A percentile compares a stretch with the other conserved stretches of the same genome.
phyloP scores from a whole-genome alignment of 225 moss, liverwort and hornwort genomes.

The Physcomitrellopsis africana region DNA sequence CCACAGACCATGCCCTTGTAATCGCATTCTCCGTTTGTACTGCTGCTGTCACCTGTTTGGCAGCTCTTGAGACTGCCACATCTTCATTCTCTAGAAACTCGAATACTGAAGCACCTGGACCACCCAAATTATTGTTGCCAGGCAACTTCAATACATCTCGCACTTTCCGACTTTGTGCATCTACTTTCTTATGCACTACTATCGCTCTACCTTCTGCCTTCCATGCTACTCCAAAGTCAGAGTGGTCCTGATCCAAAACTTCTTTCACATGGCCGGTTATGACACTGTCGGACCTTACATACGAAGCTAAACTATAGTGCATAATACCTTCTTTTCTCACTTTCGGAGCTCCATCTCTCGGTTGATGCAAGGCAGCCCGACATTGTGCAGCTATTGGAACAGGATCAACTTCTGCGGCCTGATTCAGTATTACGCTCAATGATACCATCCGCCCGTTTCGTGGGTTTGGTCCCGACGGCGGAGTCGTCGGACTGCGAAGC shows the following conservation, averaged over 20 bases:
- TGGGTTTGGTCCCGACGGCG: constrained; percentile 70
- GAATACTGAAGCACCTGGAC: constrained; percentile 54
- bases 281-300: constrained; percentile 25
- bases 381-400: constrained; percentile 14
- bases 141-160: constrained; percentile 83
- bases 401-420: constrained; percentile 36
- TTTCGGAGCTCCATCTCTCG: constrained; percentile 24
- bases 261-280: constrained; percentile 30
- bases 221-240: constrained; percentile 32
- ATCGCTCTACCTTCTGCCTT: constrained; percentile 38
- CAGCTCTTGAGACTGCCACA: constrained; percentile 32
- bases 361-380: constrained; percentile 15
- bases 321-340: constrained; percentile 38
- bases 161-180: constrained; percentile 59
- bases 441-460: constrained; percentile 80
- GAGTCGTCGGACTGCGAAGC: constrained; percentile 55
- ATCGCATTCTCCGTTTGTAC: constrained; percentile 23
- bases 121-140: constrained; percentile 54
- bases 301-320: constrained; percentile 39
- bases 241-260: constrained; percentile 28
- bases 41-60: constrained; percentile 37
- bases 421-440: constrained; percentile 78
- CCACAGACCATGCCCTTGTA: constrained; percentile 13
- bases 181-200: constrained; percentile 58
- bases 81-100: constrained; percentile 67